Evolutionary conservation across 2,329 filamentous ascomycete genomes (phyloP).

Genomic region (Ophiostoma populinum): DNA sequence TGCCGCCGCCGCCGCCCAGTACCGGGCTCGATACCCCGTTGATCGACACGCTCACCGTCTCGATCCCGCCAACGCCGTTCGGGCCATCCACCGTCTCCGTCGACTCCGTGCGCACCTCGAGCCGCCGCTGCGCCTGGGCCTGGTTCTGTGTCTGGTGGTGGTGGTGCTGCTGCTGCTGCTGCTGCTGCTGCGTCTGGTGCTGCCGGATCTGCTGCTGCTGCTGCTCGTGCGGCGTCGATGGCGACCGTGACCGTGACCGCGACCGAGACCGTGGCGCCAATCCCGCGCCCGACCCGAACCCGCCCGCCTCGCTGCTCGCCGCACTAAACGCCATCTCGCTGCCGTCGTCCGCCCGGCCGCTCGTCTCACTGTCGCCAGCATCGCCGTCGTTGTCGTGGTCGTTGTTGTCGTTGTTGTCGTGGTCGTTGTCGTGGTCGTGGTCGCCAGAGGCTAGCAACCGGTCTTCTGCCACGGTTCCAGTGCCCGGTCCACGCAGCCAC

Average conservation of each 20-base stretch:
- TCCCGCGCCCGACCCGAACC: background rate
- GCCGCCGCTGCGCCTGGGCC: constrained; percentile 14
- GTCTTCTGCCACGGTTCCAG: no score
- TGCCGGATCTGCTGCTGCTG: background rate
- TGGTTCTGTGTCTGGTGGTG: constrained; percentile 3
- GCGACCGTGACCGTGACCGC: background rate
- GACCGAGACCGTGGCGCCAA: background rate
- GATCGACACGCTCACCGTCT: constrained; percentile 62
- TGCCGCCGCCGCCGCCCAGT: background rate
- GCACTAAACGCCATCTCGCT: constrained; percentile 8
- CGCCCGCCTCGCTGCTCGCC: constrained; percentile 8
- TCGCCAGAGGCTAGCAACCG: no score
- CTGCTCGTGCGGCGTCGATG: constrained; percentile 1
- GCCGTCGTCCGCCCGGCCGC: constrained; percentile 3
- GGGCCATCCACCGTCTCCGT: constrained; percentile 70
- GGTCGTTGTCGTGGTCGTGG: constrained; percentile 13
- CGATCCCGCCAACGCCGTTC: constrained; percentile 60
- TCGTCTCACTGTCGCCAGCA: background rate
- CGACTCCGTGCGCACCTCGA: constrained; percentile 52
- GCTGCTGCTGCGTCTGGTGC: background rate
- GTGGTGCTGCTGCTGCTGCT: background rate
- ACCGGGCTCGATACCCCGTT: constrained; percentile 29
- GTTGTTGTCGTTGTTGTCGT: constrained; percentile 6
- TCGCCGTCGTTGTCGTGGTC: constrained; percentile 1
- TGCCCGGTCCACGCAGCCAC: constrained; percentile 54